Evolutionary conservation across 148 eudicot species (phyloP).

Genomic region (Chenopodium suecicum): DNA sequence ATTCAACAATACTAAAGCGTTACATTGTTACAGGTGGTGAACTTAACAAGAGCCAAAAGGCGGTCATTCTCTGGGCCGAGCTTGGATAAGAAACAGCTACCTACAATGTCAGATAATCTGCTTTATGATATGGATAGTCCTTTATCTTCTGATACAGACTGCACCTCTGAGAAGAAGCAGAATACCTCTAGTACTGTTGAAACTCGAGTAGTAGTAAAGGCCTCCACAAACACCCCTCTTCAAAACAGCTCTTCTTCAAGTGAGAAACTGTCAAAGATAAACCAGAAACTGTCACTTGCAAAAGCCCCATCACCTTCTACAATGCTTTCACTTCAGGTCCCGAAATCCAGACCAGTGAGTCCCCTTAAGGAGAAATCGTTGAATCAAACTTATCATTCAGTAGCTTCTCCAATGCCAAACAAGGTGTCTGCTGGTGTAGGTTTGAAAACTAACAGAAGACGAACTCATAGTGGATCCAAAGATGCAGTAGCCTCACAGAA

Average conservation of each 20-base stretch:
- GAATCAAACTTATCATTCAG: slow-evolving; percentile 39
- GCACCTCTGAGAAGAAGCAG: slow-evolving; percentile 32
- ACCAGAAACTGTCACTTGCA: slow-evolving; percentile 31
- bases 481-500: slow-evolving; percentile 23
- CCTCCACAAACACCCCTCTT: slow-evolving; percentile 13
- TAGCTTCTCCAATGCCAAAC: slow-evolving; percentile 31
- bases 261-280: slow-evolving; percentile 25
- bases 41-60: slow-evolving; percentile 62
- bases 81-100: slow-evolving; percentile 37
- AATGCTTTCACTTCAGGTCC: slow-evolving; percentile 30
- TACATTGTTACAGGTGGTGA: slow-evolving; percentile 48
- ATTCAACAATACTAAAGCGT: not conserved
- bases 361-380: slow-evolving; percentile 66
- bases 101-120: slow-evolving; percentile 67
- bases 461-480: slow-evolving; percentile 28
- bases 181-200: slow-evolving; percentile 10
- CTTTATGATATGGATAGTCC: slow-evolving; percentile 77
- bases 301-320: slow-evolving; percentile 8
- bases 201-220: slow-evolving; percentile 11
- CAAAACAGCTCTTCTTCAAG: slow-evolving; percentile 10
- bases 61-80: slow-evolving; percentile 49
- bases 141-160: slow-evolving; percentile 71
- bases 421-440: slow-evolving; percentile 31
- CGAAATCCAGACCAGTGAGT: slow-evolving; percentile 37
- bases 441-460: slow-evolving; percentile 35